A percentile compares a stretch with the other conserved stretches of the same genome.
These are phyloP conservation scores for Sordariomycetes sp. DNA, from an alignment of 2,329 filamentous ascomycete genomes.

Conservation along the genomic window DNA sequence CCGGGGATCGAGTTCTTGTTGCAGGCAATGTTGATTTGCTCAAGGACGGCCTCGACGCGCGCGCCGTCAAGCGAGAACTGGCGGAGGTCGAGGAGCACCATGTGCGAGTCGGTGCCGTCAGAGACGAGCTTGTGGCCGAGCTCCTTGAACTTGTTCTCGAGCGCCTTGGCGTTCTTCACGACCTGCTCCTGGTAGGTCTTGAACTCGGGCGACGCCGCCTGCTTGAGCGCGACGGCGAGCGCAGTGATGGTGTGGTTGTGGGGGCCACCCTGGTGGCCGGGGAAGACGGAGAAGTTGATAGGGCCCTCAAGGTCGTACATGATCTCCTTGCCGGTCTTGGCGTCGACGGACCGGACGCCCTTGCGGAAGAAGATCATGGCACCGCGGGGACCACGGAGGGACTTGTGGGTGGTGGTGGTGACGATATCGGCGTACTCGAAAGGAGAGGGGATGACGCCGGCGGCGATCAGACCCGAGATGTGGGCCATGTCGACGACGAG, in stretches of 20 bases:
- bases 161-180: conserved; percentile 81
- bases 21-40: conserved; percentile 97
- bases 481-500: conserved; percentile 97
- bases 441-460: conserved; percentile 83
- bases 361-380: conserved; percentile 99
- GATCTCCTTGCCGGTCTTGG: conserved; percentile 81
- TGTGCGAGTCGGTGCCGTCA: conserved; percentile 93
- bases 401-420: conserved; percentile 98
- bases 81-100: conserved; percentile 91
- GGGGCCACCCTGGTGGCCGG: conserved; percentile 93
- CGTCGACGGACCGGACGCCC: conserved; percentile 78
- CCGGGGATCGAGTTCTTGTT: conserved; percentile 99
- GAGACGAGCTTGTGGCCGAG: conserved; percentile 91
- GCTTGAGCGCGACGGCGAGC: conserved; percentile 85
- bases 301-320: conserved; percentile 89
- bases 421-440: conserved; percentile 92
- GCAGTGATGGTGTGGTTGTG: conserved; percentile 99
- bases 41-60: conserved; percentile 87
- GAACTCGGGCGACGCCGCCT: conserved; percentile 84
- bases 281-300: conserved; percentile 99
- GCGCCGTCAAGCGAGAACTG: conserved; percentile 80
- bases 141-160: conserved; percentile 72
- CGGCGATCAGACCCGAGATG: conserved; percentile 90
- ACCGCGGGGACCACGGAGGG: conserved; percentile 87
- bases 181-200: conserved; percentile 89